These are phyloP conservation scores for Exophiala phaeomuriformis DNA, from an alignment of 2,329 filamentous ascomycete species.

Conservation along the genomic window DNA sequence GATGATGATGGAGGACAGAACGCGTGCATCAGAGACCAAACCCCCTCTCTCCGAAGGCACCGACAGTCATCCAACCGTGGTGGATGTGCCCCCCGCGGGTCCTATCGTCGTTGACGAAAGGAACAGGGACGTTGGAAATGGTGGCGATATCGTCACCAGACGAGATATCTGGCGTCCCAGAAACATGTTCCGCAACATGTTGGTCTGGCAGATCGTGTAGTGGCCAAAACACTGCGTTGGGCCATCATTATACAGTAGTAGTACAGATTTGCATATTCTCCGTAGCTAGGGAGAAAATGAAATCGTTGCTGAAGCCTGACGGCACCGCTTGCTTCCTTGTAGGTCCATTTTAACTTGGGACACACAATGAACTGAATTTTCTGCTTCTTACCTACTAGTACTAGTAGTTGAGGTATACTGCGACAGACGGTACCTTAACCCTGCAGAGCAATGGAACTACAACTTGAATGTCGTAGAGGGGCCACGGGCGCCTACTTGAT, in stretches of 20 bases:
- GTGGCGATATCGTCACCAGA: background rate
- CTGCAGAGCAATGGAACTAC: too few species aligned
- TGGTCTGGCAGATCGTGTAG: constrained; percentile 12
- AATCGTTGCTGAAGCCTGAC: background rate
- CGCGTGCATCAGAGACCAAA: background rate
- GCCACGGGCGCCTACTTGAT: too few species aligned
- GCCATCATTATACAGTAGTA: too few species aligned
- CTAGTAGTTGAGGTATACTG: too few species aligned
- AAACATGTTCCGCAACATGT: constrained; percentile 16
- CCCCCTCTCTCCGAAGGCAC: background rate
- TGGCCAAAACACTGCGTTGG: background rate
- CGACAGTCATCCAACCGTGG: too few species aligned
- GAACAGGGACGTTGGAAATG: background rate
- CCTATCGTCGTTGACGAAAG: background rate
- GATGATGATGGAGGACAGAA: constrained; percentile 4
- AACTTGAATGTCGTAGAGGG: too few species aligned
- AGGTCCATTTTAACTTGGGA: too few species aligned
- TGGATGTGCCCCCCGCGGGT: background rate
- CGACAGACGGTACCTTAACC: too few species aligned
- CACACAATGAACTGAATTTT: too few species aligned
- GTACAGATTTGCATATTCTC: background rate
- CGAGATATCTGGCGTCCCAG: constrained; percentile 12
- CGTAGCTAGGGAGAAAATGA: background rate
- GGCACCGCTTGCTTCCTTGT: too few species aligned
- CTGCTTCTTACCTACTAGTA: too few species aligned